These are phyloP conservation scores for Fusarium sp. DNA, from an alignment of 2,329 filamentous ascomycete genomes.

Conservation along the genomic window DNA sequence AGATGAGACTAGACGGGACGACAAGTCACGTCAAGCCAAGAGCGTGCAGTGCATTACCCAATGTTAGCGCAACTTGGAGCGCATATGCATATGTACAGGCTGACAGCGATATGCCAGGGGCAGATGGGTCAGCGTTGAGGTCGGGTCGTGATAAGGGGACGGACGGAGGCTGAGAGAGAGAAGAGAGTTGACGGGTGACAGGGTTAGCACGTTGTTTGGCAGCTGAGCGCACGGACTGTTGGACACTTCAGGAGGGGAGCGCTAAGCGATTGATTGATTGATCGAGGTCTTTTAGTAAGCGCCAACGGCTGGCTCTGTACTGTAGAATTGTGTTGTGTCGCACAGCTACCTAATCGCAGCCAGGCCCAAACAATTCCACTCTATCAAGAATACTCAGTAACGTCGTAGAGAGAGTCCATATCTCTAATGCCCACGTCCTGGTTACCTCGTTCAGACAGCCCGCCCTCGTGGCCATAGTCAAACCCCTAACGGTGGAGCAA, in stretches of 20 bases:
- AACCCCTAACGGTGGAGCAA: constrained; percentile 17
- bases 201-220: constrained; percentile 25
- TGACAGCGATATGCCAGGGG: constrained; percentile 13
- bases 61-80: constrained; percentile 1
- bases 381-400: too few species aligned
- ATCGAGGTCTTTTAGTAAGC: neutral
- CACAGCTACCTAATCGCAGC: too few species aligned
- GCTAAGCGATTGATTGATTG: neutral
- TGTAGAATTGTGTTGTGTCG: too few species aligned
- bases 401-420: too few species aligned
- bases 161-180: constrained; percentile 12
- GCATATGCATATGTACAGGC: constrained; percentile 1
- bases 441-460: neutral
- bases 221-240: constrained; percentile 26
- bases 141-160: constrained; percentile 29
- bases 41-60: neutral
- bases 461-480: neutral
- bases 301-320: too few species aligned
- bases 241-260: constrained; percentile 25
- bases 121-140: neutral
- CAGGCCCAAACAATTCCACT: too few species aligned
- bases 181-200: constrained; percentile 21
- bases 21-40: neutral
- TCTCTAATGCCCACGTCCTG: too few species aligned
- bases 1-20: neutral